Base-by-base conservation (phyloP, 2,329 filamentous ascomycete genomes). In the Neonectria magnoliae region DNA sequence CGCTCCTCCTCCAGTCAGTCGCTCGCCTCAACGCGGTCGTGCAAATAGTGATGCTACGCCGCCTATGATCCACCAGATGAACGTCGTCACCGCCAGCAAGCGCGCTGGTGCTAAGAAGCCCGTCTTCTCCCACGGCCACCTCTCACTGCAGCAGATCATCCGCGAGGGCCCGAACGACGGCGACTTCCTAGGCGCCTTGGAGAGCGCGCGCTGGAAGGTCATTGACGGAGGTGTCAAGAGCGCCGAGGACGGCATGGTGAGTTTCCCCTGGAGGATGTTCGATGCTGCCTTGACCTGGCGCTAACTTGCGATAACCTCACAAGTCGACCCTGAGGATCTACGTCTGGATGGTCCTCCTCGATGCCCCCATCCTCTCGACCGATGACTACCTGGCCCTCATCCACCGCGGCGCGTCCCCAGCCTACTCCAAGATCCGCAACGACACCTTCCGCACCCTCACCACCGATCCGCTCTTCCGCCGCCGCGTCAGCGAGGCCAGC, bases 361-460 rank as follows among this genome's bases (percentile, higher is more conserved):
- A 97, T 76, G 91, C 94, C 33, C 90, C 93, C 7, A 89, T 97
- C 47, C 84, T 98, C 68, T 87, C 90, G 48, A 97, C 96, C 63
- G 93, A 97, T 73, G 87, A 91, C 66, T 99, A 99, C 78, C 91
- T 98, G 69, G 87, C 88, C 62, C 91, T 98, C 48, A 91, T 99
- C 69, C 94, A 97, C 76, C 93, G 96, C 68, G 95, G 96, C 67
- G 92, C 95, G 25, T 98, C 95, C 3, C 94, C 95, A 1, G 94
- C 94, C 50, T 97, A 99, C 81, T 90, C 93, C 74, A 99, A 99
- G 82, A 99, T 99, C 76, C 93, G 94, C 77, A 98, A 99, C 80
- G 96, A 99, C 79, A 98, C 96, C 44, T 98, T 98, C 79, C 93
- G 96, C 73, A 99, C 96, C 1, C 85, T 99, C 59, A 96, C 96